phyloP scores from a whole-genome alignment of 2,329 filamentous ascomycete species.

The Lecanoromycetidae sp. region DNA sequence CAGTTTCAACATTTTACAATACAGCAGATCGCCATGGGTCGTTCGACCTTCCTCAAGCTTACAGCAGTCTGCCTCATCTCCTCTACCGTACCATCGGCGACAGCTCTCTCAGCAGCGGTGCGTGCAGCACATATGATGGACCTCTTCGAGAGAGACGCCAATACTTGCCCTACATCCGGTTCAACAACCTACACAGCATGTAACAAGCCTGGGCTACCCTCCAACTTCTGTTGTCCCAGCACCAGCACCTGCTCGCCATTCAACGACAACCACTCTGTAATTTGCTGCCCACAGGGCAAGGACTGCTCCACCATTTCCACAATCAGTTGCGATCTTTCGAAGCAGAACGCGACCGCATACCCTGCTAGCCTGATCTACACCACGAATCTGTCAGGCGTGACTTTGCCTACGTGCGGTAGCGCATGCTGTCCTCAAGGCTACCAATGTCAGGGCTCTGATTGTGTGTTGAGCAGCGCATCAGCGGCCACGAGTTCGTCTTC shows the following conservation, averaged over 20 bases:
- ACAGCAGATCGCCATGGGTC: constrained; percentile 21
- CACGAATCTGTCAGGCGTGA: constrained; percentile 29
- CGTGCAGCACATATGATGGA: constrained; percentile 7
- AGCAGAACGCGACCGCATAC: constrained; percentile 30
- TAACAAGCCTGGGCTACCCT: constrained; percentile 27
- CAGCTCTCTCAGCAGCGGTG: constrained; percentile 20
- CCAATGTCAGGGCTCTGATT: constrained; percentile 26
- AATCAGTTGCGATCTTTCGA: constrained; percentile 32
- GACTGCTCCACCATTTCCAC: constrained; percentile 32
- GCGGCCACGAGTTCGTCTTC: constrained; percentile 19
- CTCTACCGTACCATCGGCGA: constrained; percentile 20
- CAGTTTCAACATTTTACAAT: neutral
- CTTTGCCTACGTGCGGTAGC: constrained; percentile 31
- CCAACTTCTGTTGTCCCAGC: constrained; percentile 33
- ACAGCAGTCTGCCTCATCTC: constrained; percentile 25
- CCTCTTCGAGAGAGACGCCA: constrained; percentile 12
- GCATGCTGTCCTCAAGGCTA: constrained; percentile 38
- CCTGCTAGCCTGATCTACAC: constrained; percentile 31
- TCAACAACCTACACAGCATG: constrained; percentile 20
- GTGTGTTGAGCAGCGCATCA: constrained; percentile 16
- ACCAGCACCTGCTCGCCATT: constrained; percentile 31
- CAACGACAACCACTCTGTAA: constrained; percentile 31
- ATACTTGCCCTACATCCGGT: no score
- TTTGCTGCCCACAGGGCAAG: constrained; percentile 35
- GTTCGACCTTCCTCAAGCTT: constrained; percentile 25